Evolutionary conservation across 2,329 filamentous ascomycete genomes (phyloP).

Genomic region (Calonectria naviculata): DNA sequence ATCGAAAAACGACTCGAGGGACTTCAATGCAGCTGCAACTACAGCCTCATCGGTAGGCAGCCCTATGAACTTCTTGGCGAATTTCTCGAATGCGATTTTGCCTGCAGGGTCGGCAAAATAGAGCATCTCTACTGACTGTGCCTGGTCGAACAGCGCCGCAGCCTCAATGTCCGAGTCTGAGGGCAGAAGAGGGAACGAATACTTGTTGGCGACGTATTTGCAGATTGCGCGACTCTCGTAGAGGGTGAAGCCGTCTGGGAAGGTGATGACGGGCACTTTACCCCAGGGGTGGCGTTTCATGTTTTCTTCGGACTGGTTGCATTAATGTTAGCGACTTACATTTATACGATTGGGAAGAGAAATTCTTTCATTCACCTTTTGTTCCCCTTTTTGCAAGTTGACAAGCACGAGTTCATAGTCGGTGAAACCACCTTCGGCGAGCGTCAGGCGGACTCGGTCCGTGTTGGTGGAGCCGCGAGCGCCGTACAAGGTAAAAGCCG

Average conservation of each 20-base stretch:
- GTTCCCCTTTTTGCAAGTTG: slow-evolving; percentile 52
- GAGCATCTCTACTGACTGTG: slow-evolving; percentile 51
- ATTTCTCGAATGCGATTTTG: slow-evolving; percentile 57
- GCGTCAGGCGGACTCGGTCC: slow-evolving; percentile 54
- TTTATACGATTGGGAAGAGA: slow-evolving; percentile 10
- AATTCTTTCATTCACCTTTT: slow-evolving; percentile 49
- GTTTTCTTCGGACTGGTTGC: slow-evolving; percentile 48
- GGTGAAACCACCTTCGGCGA: slow-evolving; percentile 55
- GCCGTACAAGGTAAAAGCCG: slow-evolving; percentile 55
- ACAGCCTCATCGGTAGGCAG: slow-evolving; percentile 53
- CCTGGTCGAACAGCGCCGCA: slow-evolving; percentile 56
- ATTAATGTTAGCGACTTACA: slow-evolving; percentile 35
- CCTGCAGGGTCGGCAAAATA: slow-evolving; percentile 58
- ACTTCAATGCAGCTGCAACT: slow-evolving; percentile 49
- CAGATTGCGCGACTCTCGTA: slow-evolving; percentile 60
- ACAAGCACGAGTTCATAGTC: slow-evolving; percentile 53
- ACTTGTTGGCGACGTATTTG: slow-evolving; percentile 58
- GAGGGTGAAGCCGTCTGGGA: slow-evolving; percentile 54
- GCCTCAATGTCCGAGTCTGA: slow-evolving; percentile 51
- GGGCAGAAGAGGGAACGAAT: slow-evolving; percentile 57
- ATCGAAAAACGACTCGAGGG: slow-evolving; percentile 55
- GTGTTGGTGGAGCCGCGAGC: slow-evolving; percentile 54
- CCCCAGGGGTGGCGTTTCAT: slow-evolving; percentile 54
- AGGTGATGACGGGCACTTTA: slow-evolving; percentile 53
- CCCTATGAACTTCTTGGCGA: slow-evolving; percentile 56